phyloP scores from a whole-genome alignment of 1,139 yeast genomes.

The Scheffersomyces quercinus region DNA sequence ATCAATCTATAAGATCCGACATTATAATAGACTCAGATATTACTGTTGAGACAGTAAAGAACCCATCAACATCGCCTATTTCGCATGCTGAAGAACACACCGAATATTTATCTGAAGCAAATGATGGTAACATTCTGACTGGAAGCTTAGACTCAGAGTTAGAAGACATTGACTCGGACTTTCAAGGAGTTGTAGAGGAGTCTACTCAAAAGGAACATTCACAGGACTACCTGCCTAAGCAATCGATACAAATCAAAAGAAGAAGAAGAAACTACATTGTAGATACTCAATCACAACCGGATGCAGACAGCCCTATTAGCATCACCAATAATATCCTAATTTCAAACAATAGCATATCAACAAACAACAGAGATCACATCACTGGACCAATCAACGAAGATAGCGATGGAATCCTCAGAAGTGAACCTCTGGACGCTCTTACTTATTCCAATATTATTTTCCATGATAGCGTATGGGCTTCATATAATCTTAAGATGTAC shows the following conservation, averaged over 20 bases:
- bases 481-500: slow-evolving; percentile 35
- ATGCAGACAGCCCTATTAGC: neutral
- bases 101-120: neutral
- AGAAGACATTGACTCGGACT: slow-evolving; percentile 5
- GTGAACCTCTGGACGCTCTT: slow-evolving; percentile 21
- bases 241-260: neutral
- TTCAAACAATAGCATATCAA: neutral
- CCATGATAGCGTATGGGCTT: slow-evolving; percentile 38
- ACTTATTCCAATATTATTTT: slow-evolving; percentile 18
- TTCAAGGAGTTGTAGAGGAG: slow-evolving; percentile 3
- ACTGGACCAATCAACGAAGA: neutral
- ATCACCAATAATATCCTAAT: too few species aligned
- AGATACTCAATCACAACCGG: slow-evolving; percentile 8
- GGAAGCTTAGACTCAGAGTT: slow-evolving; percentile 3
- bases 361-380: neutral
- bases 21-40: neutral
- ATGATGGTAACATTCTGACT: neutral
- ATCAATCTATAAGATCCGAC: slow-evolving; percentile 4
- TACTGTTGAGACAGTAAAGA: neutral
- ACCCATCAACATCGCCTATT: slow-evolving; percentile 4
- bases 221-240: slow-evolving; percentile 1
- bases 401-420: slow-evolving; percentile 13
- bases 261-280: slow-evolving; percentile 7
- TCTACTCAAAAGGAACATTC: slow-evolving; percentile 8
- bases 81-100: too few species aligned